Base-by-base conservation (phyloP, 495 filamentous ascomycete genomes). In the Daldinia decipiens region DNA sequence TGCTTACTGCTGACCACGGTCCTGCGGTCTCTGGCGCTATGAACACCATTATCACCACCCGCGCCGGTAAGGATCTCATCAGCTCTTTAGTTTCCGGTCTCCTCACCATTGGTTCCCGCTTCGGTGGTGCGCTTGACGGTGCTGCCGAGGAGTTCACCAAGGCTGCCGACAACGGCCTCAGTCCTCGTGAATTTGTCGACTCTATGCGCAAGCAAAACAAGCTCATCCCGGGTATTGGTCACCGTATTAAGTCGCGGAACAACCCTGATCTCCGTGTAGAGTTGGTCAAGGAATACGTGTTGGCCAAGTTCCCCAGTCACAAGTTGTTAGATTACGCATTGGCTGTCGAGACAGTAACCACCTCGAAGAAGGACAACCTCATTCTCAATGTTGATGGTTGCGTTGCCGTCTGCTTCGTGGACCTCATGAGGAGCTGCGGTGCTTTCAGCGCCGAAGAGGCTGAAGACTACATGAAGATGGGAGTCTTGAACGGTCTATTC, bases 31-130 rank as follows among this genome's bases (percentile, higher is more conserved):
- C 95, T 72, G 95, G 95, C 85, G 95, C 95, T 75, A 99, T 99
- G 95, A 99, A 99, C 90, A 99, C 95, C 70, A 99, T 99, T 82
- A 98, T 99, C 81, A 99, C 95, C 60, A 99, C 95, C 52, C 91
- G 95, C 89, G 95, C 95, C 62, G 95, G 95, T 78, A 99, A 99
- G 87, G 95, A 99, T 82, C 86, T 99, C 70, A 97, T 99, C 86
- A 93, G 89, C 75, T 91, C 95, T 40, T 86, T 99, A 59, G 95
- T 99, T 58, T 91, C 90, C 73, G 95, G 95, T 92, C 93, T 99
- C 50, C 87, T 99, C 80, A 99, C 95, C 67, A 98, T 99, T 74
- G 95, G 95, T 78, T 97, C 95, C 55, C 91, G 95, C 59, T 99
- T 99, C 83, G 95, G 95, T 87, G 95, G 95, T 89, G 95, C 95